These are phyloP conservation scores for Trametes elegans DNA, from an alignment of 768 basidiomycete species.

Conservation along the genomic window DNA sequence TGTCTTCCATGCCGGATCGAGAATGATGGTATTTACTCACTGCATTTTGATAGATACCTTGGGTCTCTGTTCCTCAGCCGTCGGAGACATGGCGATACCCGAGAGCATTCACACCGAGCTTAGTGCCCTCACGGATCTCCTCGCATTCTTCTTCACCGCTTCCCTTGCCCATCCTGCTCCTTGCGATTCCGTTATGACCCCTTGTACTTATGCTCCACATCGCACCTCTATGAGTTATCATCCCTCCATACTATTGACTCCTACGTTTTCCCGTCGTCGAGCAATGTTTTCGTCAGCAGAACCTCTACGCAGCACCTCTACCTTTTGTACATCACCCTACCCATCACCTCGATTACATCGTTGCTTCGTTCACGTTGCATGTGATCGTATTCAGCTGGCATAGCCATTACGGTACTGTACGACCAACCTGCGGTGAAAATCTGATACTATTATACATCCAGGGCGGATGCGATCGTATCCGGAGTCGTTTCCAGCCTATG, in stretches of 20 bases:
- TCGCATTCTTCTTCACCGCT: background rate
- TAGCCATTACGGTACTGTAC: background rate
- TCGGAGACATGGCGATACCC: conserved; percentile 30
- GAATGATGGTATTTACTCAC: background rate
- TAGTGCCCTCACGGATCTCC: background rate
- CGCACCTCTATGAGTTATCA: background rate
- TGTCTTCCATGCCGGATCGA: conserved; percentile 3
- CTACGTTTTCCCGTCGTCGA: too few species aligned
- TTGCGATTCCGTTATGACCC: background rate
- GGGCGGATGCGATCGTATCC: too few species aligned
- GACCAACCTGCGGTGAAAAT: too few species aligned
- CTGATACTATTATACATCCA: background rate
- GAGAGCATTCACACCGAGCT: background rate
- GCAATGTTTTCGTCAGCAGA: background rate
- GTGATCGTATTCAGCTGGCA: too few species aligned
- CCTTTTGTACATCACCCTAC: background rate
- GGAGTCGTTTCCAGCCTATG: background rate
- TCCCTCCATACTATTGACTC: too few species aligned
- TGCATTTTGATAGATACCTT: conserved; percentile 46
- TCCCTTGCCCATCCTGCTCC: background rate
- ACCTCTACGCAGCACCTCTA: too few species aligned
- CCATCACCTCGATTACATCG: background rate
- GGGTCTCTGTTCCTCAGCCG: conserved; percentile 67
- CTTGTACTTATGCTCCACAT: background rate
- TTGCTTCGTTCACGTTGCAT: too few species aligned